phyloP scores from a whole-genome alignment of 192 early-diverging fungal genomes.

The Entomortierella parvispora region DNA sequence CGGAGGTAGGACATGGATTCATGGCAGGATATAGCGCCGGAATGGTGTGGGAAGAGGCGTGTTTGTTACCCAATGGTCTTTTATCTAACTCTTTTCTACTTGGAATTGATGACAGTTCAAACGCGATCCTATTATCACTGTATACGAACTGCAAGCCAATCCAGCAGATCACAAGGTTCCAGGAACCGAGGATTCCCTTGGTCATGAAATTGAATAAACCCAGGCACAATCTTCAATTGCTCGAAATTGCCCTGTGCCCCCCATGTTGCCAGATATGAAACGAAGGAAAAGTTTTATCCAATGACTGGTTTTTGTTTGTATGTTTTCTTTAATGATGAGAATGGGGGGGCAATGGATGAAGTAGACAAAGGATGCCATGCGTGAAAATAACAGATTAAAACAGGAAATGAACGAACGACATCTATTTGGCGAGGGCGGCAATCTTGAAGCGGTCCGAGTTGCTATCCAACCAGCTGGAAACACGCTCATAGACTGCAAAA shows the following conservation, averaged over 20 bases:
- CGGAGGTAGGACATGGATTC: slow-evolving; percentile 64
- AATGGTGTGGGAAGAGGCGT: too few relatives aligned
- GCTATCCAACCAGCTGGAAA: slow-evolving; percentile 77
- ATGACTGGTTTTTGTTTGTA: too few relatives aligned
- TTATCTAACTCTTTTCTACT: neutral
- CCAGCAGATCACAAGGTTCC: slow-evolving; percentile 77
- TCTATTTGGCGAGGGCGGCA: slow-evolving; percentile 28
- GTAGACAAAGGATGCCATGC: neutral
- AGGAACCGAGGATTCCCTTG: slow-evolving; percentile 54
- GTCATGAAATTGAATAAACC: slow-evolving; percentile 59
- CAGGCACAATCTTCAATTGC: neutral
- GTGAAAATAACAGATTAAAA: neutral
- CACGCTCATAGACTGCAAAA: slow-evolving; percentile 93
- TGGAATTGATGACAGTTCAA: slow-evolving; percentile 54
- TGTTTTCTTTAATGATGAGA: neutral
- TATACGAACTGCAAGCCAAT: slow-evolving; percentile 80
- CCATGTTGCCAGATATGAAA: too few relatives aligned
- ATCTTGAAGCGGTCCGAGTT: slow-evolving; percentile 49
- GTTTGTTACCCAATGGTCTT: too few relatives aligned
- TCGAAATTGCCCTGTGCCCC: neutral
- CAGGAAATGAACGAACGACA: neutral
- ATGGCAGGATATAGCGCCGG: neutral
- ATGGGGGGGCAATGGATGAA: neutral
- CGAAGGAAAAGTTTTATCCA: too few relatives aligned
- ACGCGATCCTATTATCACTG: slow-evolving; percentile 73